Conservation (phyloP, 2,329 filamentous ascomycete genomes). For the Aspergillus hortae region DNA sequence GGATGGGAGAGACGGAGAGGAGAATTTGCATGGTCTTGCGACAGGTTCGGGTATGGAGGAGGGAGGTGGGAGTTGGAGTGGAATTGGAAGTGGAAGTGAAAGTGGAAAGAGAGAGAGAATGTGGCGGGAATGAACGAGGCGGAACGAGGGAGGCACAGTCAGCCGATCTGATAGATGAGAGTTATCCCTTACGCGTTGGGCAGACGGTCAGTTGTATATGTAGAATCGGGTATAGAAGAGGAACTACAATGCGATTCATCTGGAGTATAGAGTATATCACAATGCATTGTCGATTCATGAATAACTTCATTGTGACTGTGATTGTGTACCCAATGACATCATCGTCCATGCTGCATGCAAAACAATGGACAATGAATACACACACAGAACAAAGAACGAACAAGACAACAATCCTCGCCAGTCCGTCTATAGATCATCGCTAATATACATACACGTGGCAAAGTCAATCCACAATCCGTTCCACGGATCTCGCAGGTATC, state of each 20-base stretch:
- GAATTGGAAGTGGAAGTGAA: neutral
- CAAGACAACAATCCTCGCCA: neutral
- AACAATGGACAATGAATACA: neutral
- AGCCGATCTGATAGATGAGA: slow-evolving; percentile 13
- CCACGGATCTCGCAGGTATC: slow-evolving; percentile 1
- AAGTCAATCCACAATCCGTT: slow-evolving; percentile 3
- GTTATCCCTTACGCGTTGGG: neutral
- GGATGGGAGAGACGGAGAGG: slow-evolving; percentile 20
- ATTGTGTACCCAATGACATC: neutral
- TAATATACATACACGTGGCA: slow-evolving; percentile 12
- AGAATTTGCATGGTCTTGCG: slow-evolving; percentile 30
- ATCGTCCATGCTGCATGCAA: neutral
- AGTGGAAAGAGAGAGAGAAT: neutral
- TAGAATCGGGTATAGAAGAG: neutral
- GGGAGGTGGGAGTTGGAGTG: neutral
- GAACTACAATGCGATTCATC: neutral
- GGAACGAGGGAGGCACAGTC: slow-evolving; percentile 10
- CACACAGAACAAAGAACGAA: too few species aligned
- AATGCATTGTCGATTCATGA: neutral
- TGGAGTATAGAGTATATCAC: neutral
- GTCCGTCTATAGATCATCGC: slow-evolving; percentile 1
- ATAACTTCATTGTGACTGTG: neutral
- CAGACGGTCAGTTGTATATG: too few species aligned
- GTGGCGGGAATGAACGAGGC: neutral
- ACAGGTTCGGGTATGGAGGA: neutral